A percentile compares a stretch with the other conserved stretches of the same genome.
Evolutionary conservation across 805 yeast genomes (phyloP).

Genomic region (Helenozyma baotianmanensis): DNA sequence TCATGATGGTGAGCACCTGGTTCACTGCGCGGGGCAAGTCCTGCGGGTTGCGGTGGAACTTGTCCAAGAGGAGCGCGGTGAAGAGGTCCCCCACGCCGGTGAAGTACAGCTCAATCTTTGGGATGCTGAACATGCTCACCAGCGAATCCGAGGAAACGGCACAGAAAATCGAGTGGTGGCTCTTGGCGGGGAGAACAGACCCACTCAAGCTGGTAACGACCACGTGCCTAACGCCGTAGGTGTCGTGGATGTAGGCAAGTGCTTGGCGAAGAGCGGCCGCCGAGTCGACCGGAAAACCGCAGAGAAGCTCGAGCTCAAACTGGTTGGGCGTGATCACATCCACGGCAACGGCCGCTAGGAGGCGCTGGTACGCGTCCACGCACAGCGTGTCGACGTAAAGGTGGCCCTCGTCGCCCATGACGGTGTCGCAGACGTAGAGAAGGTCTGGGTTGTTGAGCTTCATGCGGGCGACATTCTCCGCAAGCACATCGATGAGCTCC

Average conservation of each 20-base stretch:
- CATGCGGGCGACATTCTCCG: slow-evolving; percentile 5
- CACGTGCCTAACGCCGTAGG: slow-evolving; percentile 9
- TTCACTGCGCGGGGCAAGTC: slow-evolving; percentile 36
- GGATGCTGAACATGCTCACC: slow-evolving; percentile 42
- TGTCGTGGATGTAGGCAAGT: slow-evolving; percentile 6
- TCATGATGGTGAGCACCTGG: slow-evolving; percentile 56
- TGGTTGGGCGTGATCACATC: slow-evolving; percentile 17
- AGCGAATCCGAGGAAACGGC: slow-evolving; percentile 17
- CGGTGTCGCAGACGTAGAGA: slow-evolving; percentile 15
- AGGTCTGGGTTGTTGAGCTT: slow-evolving; percentile 14
- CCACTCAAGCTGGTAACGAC: slow-evolving; percentile 15
- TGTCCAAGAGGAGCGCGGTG: slow-evolving; percentile 71
- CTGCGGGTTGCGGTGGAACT: slow-evolving; percentile 34
- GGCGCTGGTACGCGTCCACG: slow-evolving; percentile 11
- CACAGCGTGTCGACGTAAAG: slow-evolving; percentile 14
- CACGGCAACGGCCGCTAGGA: slow-evolving; percentile 6
- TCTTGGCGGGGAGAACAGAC: slow-evolving; percentile 26
- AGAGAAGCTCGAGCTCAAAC: slow-evolving; percentile 16
- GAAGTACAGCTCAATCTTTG: slow-evolving; percentile 71
- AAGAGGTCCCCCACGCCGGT: slow-evolving; percentile 95
- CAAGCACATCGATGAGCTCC: slow-evolving; percentile 9
- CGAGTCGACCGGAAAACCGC: slow-evolving; percentile 8
- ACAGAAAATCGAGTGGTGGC: slow-evolving; percentile 21
- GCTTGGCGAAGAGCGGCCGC: slow-evolving; percentile 10
- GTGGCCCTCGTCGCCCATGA: slow-evolving; percentile 19